Base-by-base conservation (phyloP, 1,284 basidiomycete species). In the Cutaneotrichosporon curvatum region DNA sequence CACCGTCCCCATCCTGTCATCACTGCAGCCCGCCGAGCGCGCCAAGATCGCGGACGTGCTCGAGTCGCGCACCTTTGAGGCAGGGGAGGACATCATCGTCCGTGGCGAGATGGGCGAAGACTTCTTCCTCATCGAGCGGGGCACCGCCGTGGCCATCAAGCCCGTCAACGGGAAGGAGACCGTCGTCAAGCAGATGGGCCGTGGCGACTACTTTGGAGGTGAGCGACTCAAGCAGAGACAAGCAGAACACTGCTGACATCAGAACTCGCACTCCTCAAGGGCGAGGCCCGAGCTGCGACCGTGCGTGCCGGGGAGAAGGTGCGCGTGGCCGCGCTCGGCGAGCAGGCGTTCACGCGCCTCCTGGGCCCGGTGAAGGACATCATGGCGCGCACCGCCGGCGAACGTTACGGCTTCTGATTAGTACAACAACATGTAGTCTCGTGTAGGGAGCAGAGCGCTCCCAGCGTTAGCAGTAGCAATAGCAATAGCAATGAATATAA, bases 141-240 rank as follows among this genome's bases (percentile, higher is more conserved):
- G 94, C 18, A 80, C 85, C 53, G 94, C 92, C 3, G 76, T 84
- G 47, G 91, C 91, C 4, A 85, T 85, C 48, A 95, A 96, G 75
- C 74, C 74, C 48, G 75, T 73, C 21, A 78, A 81, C 37, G 83
- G 82, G 1, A 74, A 76, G 41, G 84, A 87, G 56, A 75, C 82
- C 19, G 74, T 78, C 9, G 87, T 96, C 11, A 86, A 85, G 15
- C 79, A 75, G 47, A 79, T 89, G 43, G 79, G 77, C 59, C 87
- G 90, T 61, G 94, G 94, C 12, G 92, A 98, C 71, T 98, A 97
- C 78, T 98, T 98, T 76, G 94, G 94, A 72, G 91, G 91, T 89
- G 60, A 63, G 83, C 72, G 2, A 15, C 4, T 10, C 25, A 4
- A 11, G 4, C 6, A 11, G 12, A 21, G 4, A 16, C 2, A 8